Base-by-base conservation (phyloP, 1,284 basidiomycete genomes). In the Termitomyces sp. region DNA sequence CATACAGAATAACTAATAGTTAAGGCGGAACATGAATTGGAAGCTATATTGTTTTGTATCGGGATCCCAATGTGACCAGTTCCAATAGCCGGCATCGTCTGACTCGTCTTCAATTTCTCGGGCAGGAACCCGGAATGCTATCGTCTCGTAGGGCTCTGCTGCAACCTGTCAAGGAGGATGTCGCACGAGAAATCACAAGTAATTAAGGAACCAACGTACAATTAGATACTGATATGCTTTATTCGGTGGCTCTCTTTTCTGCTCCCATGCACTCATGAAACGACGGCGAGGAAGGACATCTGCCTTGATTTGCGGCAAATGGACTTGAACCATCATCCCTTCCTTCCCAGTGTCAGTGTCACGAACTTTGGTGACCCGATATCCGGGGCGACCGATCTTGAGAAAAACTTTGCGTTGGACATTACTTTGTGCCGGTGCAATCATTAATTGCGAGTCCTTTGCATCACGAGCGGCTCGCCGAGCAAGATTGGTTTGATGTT, bases 251-350 rank as follows among this genome's bases (percentile, higher is more conserved):
- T 99, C 97, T 62, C 91, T 80, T 68, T 93, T 92, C 76, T 99
- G 97, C 74, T 99, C 97, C 84, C 95, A 99, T 57, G 92, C 91
- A 65, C 90, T 93, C 97, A 99, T 99, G 74, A 98, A 97, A 50
- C 97, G 81, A 62, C 94, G 80, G 58, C 94, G 77, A 33, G 97
- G 97, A 44, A 85, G 74, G 45, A 97, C 90, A 19, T 80, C 93
- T 3, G 83, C 73, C 70, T 95, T 97, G 64, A 97, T 92, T 75
- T 98, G 92, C 2, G 96, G 97, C 44, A 98, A 79, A 69, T 95
- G 92, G 1, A 99, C 88, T 65, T 98, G 95, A 54, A 99, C 97
- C 79, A 98, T 87, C 80, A 99, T 87, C 4, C 97, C 97, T 71
- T 92, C 90, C 68, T 90, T 90, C 10, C 85, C 84, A 0, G 85